Conservation (phyloP, 306 rosid species). For the Cotoneaster glaucophyllus region DNA sequence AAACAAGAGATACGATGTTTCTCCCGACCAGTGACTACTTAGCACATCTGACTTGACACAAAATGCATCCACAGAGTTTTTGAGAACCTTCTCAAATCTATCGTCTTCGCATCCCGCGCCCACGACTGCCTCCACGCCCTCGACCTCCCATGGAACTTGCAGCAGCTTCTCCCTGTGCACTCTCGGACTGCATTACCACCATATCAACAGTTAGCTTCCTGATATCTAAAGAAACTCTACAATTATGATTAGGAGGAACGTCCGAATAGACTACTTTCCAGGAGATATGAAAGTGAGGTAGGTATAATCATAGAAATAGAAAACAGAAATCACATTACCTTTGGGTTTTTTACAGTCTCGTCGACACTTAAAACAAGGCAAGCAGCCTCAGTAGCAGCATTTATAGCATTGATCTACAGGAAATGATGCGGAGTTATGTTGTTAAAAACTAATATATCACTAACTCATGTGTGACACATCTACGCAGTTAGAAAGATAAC, state of each 20-base stretch:
- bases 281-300: not conserved
- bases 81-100: not conserved
- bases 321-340: slow-evolving; percentile 38
- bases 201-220: slow-evolving; percentile 4
- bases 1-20: too few relatives aligned
- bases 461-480: not conserved
- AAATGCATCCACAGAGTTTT: too few relatives aligned
- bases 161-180: slow-evolving; percentile 99
- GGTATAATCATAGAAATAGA: not conserved
- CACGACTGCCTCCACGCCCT: slow-evolving; percentile 92
- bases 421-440: not conserved
- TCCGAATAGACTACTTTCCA: not conserved
- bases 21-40: too few relatives aligned
- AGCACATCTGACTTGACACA: too few relatives aligned
- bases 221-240: not conserved
- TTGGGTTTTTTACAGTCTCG: slow-evolving; percentile 93
- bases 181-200: slow-evolving; percentile 64
- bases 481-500: not conserved
- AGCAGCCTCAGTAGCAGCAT: slow-evolving; percentile 98
- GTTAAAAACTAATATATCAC: slow-evolving; percentile 1
- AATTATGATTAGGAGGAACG: not conserved
- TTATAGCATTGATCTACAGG: slow-evolving; percentile 91
- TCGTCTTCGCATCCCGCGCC: slow-evolving; percentile 91
- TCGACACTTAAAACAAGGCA: slow-evolving; percentile 92
- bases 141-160: slow-evolving; percentile 98